Conservation (phyloP, 371 early-diverging fungal genomes). For the Mortierella sp. region DNA sequence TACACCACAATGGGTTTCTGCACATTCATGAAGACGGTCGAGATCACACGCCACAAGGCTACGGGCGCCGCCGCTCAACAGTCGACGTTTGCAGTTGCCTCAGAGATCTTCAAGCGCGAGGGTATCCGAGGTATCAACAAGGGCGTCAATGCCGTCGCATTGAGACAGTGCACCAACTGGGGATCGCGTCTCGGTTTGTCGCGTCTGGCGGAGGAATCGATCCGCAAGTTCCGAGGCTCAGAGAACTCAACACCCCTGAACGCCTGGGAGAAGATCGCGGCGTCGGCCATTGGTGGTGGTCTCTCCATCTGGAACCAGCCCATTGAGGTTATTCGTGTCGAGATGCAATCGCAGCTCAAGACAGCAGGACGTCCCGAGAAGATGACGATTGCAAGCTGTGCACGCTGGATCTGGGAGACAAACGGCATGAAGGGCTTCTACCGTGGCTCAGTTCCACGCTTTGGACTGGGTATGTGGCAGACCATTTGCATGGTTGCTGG, state of each 20-base stretch:
- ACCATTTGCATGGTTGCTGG: slow-evolving; percentile 98
- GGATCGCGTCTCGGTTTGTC: slow-evolving; percentile 94
- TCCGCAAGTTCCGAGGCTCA: slow-evolving; percentile 66
- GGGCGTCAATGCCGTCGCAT: slow-evolving; percentile 90
- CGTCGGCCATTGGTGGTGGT: slow-evolving; percentile 90
- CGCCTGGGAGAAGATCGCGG: slow-evolving; percentile 72
- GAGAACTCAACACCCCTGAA: slow-evolving; percentile 57
- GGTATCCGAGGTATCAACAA: slow-evolving; percentile 97
- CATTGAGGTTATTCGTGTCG: slow-evolving; percentile 96
- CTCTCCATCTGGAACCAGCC: slow-evolving; percentile 97
- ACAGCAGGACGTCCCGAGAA: slow-evolving; percentile 86
- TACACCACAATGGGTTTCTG: slow-evolving; percentile 99
- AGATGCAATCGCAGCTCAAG: slow-evolving; percentile 95
- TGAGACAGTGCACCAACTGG: slow-evolving; percentile 98
- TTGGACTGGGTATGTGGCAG: slow-evolving; percentile 93
- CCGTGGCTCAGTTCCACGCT: slow-evolving; percentile 91
- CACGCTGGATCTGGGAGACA: slow-evolving; percentile 90
- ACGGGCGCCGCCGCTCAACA: slow-evolving; percentile 64
- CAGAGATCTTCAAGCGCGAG: slow-evolving; percentile 89
- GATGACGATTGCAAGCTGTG: slow-evolving; percentile 83
- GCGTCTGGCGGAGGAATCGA: slow-evolving; percentile 83
- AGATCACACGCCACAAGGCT: slow-evolving; percentile 95
- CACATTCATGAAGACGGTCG: slow-evolving; percentile 99
- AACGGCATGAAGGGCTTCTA: slow-evolving; percentile 94
- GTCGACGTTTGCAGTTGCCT: slow-evolving; percentile 86